Evolutionary conservation across 1,139 yeast genomes (phyloP), one percentile per base, ranked within the genome.

Genomic region (Debaryomyces nepalensis): DNA sequence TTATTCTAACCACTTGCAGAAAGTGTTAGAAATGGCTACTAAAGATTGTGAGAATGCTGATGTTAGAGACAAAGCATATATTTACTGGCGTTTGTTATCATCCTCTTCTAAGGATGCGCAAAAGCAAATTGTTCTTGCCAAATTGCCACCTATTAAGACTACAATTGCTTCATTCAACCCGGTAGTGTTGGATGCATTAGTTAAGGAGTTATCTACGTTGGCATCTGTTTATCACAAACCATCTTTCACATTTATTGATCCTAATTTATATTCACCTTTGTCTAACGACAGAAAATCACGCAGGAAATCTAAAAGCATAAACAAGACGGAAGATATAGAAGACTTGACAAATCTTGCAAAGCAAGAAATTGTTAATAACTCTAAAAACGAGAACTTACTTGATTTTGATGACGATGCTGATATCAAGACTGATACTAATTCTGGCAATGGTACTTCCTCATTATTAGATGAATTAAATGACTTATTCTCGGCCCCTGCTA

Each of bases 141-240:
- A 79, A 47, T 68, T 86, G 44, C 96, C 96, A 5, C 80, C 82
- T 7, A 80, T 91, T 44, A 78, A 81, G 33, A 77, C 88, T 3
- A 84, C 91, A 0, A 81, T 91, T 35, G 84, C 89, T 38, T 64
- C 73, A 14, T 84, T 90, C 56, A 82, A 88, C 37, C 85, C 90
- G 0, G 74, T 72, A 10, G 73, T 89, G 5, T 74, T 91, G 46
- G 81, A 82, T 26, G 84, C 81, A 46, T 74, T 93, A 46, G 59
- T 93, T 32, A 59, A 69, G n/a, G 96, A 91, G 58, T 69, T 93
- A 44, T 84, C 96, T 1, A 87, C 95, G 2, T 76, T 93, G 49
- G 85, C 97, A 16, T 88, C 97, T 0, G 95, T 93, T 2, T 88
- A 89, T 58, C 95, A 87, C 63, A 86, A 85, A 58, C 96, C 97